Base-by-base conservation (phyloP, 2,329 filamentous ascomycete species). In the Fusarium verticillioides region DNA sequence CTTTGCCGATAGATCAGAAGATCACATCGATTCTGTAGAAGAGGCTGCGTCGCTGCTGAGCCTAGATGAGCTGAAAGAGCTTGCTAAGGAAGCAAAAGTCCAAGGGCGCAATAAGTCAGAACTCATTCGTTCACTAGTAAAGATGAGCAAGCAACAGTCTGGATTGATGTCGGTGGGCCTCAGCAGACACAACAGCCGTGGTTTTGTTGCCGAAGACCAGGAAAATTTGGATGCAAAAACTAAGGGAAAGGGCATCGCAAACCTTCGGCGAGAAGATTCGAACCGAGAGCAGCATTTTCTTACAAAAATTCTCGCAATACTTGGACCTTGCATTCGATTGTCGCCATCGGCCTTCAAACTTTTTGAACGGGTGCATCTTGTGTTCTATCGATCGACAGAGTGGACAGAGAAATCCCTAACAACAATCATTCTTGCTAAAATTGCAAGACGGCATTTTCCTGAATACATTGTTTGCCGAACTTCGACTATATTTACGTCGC, bases 371-470 rank as follows among this genome's bases (percentile, higher is more conserved):
- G 95, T 98, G 2, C 96, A 98, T 83, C 85, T 99, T 5, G 95
- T 99, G 34, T 99, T 98, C 81, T 98, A 98, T 81, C 89, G 96
- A 66, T 98, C 95, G 15, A 97, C 94, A 0, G 94, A 97, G 80
- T 99, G 96, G 96, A 97, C 95, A 0, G 96, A 98, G 77, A 98
- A 97, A 81, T 98, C 96, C 3, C 85, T 99, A 19, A 98, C 94
- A 4, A 96, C 95, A 1, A 96, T 98, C 60, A 97, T 99, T 49
- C 87, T 99, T 9, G 94, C 96, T 12, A 95, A 96, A 72, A 97
- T 97, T 64, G 94, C 95, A 4, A 89, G 91, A 47, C 89, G 94
- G 40, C 96, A 95, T 79, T 99, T 98, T 73, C 95, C 96, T 0
- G 86, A 92, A 7, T 99, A 97, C 78, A 89, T 98, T 28, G 95